These are phyloP conservation scores for Cladochytrium replicatum DNA, from an alignment of 192 early-diverging fungal species.

Conservation along the genomic window DNA sequence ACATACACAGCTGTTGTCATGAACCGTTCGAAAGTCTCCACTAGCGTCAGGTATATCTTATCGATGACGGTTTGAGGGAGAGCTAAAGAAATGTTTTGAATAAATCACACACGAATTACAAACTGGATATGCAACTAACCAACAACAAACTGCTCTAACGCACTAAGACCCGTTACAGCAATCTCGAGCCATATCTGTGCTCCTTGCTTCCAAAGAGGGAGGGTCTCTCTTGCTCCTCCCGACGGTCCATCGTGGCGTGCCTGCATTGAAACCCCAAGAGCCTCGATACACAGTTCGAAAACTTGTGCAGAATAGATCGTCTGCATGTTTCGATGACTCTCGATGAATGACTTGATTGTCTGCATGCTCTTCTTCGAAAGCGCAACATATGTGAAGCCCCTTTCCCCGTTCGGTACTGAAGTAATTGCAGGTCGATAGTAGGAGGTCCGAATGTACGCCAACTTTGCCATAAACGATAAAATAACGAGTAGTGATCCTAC, in stretches of 20 bases:
- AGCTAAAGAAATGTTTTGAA: constrained; percentile 20
- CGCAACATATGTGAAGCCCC: constrained; percentile 61
- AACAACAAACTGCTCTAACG: constrained; percentile 27
- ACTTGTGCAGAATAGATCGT: constrained; percentile 34
- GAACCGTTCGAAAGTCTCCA: constrained; percentile 52
- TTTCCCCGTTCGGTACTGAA: too few species aligned
- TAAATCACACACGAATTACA: constrained; percentile 7
- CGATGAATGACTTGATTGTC: constrained; percentile 43
- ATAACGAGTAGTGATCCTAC: neutral
- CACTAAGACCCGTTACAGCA: constrained; percentile 36
- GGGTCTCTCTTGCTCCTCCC: constrained; percentile 54
- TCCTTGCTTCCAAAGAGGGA: constrained; percentile 62
- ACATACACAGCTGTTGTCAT: constrained; percentile 47
- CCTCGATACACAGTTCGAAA: constrained; percentile 28
- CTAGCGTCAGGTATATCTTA: constrained; percentile 39
- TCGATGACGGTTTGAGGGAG: constrained; percentile 40
- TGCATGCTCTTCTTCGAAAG: constrained; percentile 55
- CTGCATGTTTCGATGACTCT: constrained; percentile 31
- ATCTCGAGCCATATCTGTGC: constrained; percentile 51
- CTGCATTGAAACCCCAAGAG: constrained; percentile 61
- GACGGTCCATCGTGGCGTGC: constrained; percentile 66
- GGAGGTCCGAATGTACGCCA: constrained; percentile 4
- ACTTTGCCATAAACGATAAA: neutral
- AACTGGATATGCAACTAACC: constrained; percentile 11
- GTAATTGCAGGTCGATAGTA: constrained; percentile 15